Percentiles rank a stretch among this genome's conserved stretches.
These are phyloP conservation scores for Gleditsia sinensis DNA, from an alignment of 306 rosid genomes.

Conservation along the genomic window DNA sequence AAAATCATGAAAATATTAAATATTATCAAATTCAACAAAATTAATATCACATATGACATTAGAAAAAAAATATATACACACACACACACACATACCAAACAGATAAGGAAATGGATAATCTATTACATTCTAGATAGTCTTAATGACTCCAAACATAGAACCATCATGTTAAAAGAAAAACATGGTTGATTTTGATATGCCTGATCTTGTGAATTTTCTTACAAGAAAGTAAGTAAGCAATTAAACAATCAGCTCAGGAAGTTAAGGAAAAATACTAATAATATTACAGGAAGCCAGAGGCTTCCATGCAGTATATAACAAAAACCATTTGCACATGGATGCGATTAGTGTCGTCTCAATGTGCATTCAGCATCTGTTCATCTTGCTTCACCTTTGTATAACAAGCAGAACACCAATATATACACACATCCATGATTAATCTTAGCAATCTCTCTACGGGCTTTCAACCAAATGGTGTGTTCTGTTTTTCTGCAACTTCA, in stretches of 20 bases:
- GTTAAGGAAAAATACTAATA: slow-evolving; percentile 9
- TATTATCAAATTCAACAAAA: too few species aligned
- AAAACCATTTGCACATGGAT: slow-evolving; percentile 68
- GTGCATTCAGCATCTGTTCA: slow-evolving; percentile 47
- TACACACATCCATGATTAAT: slow-evolving; percentile 52
- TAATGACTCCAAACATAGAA: too few species aligned
- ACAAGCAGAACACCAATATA: slow-evolving; percentile 49
- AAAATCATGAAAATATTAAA: too few species aligned
- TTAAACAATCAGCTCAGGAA: slow-evolving; percentile 27
- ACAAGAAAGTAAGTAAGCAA: slow-evolving; percentile 36
- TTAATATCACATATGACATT: too few species aligned
- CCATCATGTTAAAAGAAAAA: neutral
- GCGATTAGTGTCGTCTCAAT: slow-evolving; percentile 55
- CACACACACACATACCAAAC: too few species aligned
- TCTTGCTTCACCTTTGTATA: slow-evolving; percentile 33
- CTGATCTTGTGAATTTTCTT: slow-evolving; percentile 33
- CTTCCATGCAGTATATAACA: slow-evolving; percentile 40
- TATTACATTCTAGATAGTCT: too few species aligned
- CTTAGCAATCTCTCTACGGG: slow-evolving; percentile 45
- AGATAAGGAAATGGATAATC: too few species aligned
- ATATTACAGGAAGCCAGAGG: slow-evolving; percentile 60
- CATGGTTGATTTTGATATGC: slow-evolving; percentile 20
- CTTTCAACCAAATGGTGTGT: slow-evolving; percentile 73
- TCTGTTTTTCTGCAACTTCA: slow-evolving; percentile 90
- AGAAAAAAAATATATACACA: too few species aligned